Conservation (phyloP, 1,139 yeast species). For the Saccharomyces pastorianus region DNA sequence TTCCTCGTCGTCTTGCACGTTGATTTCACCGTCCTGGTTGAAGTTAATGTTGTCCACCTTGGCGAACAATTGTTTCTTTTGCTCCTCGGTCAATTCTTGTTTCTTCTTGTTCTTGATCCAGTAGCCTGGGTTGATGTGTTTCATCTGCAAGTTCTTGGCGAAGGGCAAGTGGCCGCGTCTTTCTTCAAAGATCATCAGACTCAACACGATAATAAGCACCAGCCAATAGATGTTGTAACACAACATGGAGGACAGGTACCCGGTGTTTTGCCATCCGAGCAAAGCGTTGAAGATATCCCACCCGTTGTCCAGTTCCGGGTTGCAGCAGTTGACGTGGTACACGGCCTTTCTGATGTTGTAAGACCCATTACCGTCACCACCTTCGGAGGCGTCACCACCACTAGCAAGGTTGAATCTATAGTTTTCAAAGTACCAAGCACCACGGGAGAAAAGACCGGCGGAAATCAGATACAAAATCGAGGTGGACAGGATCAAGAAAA, state of each 20-base stretch:
- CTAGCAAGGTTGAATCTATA: constrained; percentile 53
- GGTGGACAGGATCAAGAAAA: constrained; percentile 73
- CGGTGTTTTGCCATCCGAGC: constrained; percentile 87
- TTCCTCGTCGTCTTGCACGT: constrained; percentile 7
- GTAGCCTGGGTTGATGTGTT: constrained; percentile 62
- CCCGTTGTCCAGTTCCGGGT: constrained; percentile 79
- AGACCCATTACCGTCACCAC: constrained; percentile 88
- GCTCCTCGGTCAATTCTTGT: constrained; percentile 45
- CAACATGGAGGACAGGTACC: constrained; percentile 80
- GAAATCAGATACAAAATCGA: constrained; percentile 75
- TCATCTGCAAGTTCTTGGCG: constrained; percentile 43
- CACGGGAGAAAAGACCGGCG: constrained; percentile 85
- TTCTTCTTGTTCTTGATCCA: constrained; percentile 62
- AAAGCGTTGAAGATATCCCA: constrained; percentile 89
- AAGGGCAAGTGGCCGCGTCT: constrained; percentile 56
- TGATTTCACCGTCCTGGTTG: constrained; percentile 30
- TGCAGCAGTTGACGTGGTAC: constrained; percentile 94
- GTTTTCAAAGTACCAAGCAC: constrained; percentile 76
- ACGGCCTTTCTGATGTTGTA: constrained; percentile 68
- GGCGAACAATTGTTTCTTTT: constrained; percentile 48
- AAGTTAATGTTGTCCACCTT: constrained; percentile 36
- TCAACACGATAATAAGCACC: constrained; percentile 44
- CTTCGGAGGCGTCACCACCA: constrained; percentile 86
- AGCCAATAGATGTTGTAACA: constrained; percentile 83
- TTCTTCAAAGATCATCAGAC: constrained; percentile 67